phyloP scores from a whole-genome alignment of 345 rosid species.

The Salix viminalis region DNA sequence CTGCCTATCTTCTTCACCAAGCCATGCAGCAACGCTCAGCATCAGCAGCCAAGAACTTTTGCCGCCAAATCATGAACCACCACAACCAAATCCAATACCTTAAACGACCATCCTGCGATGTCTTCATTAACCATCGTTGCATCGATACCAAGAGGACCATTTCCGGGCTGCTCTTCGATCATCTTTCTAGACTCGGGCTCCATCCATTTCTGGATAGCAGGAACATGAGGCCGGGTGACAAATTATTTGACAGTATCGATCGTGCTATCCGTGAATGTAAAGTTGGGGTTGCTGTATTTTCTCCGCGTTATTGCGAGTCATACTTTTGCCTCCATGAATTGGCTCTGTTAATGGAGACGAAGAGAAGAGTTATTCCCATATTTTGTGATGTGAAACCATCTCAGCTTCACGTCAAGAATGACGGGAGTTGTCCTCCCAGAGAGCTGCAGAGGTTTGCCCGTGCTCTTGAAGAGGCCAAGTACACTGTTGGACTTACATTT shows the following conservation, averaged over 20 bases:
- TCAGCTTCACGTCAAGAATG: constrained; percentile 44
- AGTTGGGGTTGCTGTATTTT: constrained; percentile 69
- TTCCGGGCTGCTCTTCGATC: constrained; percentile 57
- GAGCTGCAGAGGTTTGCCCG: constrained; percentile 39
- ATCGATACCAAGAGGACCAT: constrained; percentile 72
- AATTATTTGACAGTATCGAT: constrained; percentile 48
- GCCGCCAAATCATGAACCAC: constrained; percentile 16
- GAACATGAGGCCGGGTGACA: constrained; percentile 80
- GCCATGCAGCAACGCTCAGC: constrained; percentile 47
- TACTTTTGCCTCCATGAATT: constrained; percentile 80
- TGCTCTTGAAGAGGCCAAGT: constrained; percentile 68
- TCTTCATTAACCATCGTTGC: constrained; percentile 84
- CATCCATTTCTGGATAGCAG: constrained; percentile 68
- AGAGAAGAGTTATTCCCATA: constrained; percentile 66
- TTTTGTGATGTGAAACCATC: constrained; percentile 84
- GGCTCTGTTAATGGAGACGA: constrained; percentile 57
- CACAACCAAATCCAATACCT: constrained; percentile 1
- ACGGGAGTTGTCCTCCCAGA: constrained; percentile 26
- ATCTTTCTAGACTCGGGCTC: constrained; percentile 36
- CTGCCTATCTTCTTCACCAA: constrained; percentile 10
- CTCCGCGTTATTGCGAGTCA: constrained; percentile 73
- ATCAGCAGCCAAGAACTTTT: constrained; percentile 24
- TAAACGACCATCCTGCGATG: constrained; percentile 36
- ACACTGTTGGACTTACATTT: constrained; percentile 81
- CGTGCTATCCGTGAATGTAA: constrained; percentile 46